Conservation (phyloP, 2,329 filamentous ascomycete species). For the Mollisiaceae sp. region DNA sequence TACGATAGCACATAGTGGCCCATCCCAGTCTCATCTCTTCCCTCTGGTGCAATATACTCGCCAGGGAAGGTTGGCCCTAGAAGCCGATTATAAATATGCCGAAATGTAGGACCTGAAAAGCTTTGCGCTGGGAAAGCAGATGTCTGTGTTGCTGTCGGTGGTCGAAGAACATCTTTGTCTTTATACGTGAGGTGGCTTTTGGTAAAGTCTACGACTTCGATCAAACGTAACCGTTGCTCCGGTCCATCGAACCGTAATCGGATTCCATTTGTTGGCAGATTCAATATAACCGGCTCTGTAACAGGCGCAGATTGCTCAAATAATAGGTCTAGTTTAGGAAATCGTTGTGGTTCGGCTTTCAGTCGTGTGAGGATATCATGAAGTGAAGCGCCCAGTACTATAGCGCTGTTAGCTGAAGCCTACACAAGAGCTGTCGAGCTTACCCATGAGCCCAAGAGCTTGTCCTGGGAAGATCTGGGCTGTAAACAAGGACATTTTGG, state of each 20-base stretch:
- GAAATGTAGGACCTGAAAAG: slow-evolving; percentile 73
- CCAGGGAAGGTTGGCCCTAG: slow-evolving; percentile 93
- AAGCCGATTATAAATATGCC: slow-evolving; percentile 90
- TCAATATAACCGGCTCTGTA: slow-evolving; percentile 73
- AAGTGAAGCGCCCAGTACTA: slow-evolving; percentile 87
- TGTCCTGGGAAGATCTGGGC: slow-evolving; percentile 70
- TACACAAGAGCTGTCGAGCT: slow-evolving; percentile 33
- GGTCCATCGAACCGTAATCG: slow-evolving; percentile 91
- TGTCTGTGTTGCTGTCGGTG: slow-evolving; percentile 46
- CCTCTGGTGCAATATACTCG: slow-evolving; percentile 77
- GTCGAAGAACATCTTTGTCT: slow-evolving; percentile 77
- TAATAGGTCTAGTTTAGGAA: slow-evolving; percentile 80
- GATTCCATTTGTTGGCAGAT: slow-evolving; percentile 83
- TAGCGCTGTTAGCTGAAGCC: slow-evolving; percentile 23
- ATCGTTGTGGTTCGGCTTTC: slow-evolving; percentile 83
- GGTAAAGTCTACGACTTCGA: slow-evolving; percentile 90
- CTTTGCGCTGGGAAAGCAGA: slow-evolving; percentile 38
- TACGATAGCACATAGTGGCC: slow-evolving; percentile 93
- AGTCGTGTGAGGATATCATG: slow-evolving; percentile 87
- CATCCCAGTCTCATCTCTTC: slow-evolving; percentile 55
- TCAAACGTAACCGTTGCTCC: slow-evolving; percentile 87
- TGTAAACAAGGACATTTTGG: slow-evolving; percentile 53
- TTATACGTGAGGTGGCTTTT: slow-evolving; percentile 86
- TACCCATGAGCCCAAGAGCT: slow-evolving; percentile 53
- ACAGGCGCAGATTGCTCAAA: slow-evolving; percentile 81